Evolutionary conservation across 139 green algal species (phyloP).

Genomic region (Chlamydomonas schloesseri): DNA sequence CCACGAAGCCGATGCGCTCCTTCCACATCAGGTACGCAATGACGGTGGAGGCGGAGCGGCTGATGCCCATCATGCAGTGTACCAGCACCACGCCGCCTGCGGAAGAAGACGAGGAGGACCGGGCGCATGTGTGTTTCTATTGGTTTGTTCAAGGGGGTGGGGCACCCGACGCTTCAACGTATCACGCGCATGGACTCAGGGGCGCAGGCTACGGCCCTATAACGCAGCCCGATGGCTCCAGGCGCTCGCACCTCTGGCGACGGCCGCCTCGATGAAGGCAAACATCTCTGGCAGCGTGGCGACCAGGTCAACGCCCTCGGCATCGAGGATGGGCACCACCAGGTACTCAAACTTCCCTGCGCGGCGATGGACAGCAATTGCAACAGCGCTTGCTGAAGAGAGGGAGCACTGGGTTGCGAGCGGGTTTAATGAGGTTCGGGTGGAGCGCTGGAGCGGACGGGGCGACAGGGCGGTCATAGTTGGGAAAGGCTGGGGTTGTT

Average conservation of each 20-base stretch:
- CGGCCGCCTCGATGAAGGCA: conserved; percentile 53
- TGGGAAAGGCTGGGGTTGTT: too few relatives aligned
- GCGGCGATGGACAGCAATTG: too few relatives aligned
- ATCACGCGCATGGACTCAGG: too few relatives aligned
- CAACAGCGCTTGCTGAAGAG: too few relatives aligned
- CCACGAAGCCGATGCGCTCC: conserved; percentile 8
- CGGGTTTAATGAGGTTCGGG: too few relatives aligned
- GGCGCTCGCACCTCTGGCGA: not conserved
- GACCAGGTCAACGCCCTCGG: conserved; percentile 53
- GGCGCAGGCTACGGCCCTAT: not conserved
- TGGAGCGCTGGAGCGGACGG: too few relatives aligned
- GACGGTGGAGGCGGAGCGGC: conserved; percentile 39
- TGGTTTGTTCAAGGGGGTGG: too few relatives aligned
- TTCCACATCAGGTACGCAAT: conserved; percentile 58
- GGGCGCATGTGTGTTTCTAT: not conserved
- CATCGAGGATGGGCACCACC: conserved; percentile 26
- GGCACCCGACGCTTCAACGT: too few relatives aligned
- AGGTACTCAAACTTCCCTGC: conserved; percentile 37
- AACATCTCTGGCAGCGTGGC: conserved; percentile 37
- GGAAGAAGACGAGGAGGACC: not conserved
- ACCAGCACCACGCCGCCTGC: conserved; percentile 51
- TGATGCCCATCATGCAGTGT: conserved; percentile 54
- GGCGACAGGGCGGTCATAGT: too few relatives aligned
- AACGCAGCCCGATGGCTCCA: too few relatives aligned
- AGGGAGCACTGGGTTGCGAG: too few relatives aligned